Evolutionary conservation across 2,329 filamentous ascomycete genomes (phyloP).

Genomic region (Sordariomycetes sp.): DNA sequence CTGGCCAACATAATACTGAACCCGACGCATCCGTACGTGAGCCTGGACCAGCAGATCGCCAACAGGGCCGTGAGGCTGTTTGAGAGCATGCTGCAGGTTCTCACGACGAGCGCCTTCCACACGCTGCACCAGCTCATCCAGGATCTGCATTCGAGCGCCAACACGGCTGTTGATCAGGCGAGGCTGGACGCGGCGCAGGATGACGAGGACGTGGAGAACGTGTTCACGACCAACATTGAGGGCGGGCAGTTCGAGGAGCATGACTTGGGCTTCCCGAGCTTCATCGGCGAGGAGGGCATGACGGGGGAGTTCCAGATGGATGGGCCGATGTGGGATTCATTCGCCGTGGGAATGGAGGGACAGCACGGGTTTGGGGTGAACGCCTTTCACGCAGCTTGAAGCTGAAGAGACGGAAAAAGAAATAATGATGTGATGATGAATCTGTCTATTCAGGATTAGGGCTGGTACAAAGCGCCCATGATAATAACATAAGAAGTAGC

Average conservation of each 20-base stretch:
- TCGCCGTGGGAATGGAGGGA: too few relatives aligned
- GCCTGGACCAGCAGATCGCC: conserved; percentile 17
- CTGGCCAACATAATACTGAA: conserved; percentile 20
- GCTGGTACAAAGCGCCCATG: too few relatives aligned
- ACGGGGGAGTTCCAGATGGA: not conserved
- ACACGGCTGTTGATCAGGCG: not conserved
- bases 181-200: not conserved
- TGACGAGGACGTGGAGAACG: not conserved
- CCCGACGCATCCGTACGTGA: conserved; percentile 13
- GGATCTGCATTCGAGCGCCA: not conserved
- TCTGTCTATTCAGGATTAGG: too few relatives aligned
- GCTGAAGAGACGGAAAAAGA: too few relatives aligned
- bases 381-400: too few relatives aligned
- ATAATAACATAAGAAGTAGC: conserved; percentile 7
- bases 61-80: conserved; percentile 16
- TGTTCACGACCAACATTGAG: not conserved
- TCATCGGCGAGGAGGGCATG: not conserved
- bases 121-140: not conserved
- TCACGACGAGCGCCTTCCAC: not conserved
- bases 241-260: not conserved
- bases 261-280: not conserved
- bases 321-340: too few relatives aligned
- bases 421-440: too few relatives aligned
- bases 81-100: conserved; percentile 6
- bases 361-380: too few relatives aligned